Percentiles rank a stretch among this genome's conserved stretches.
Evolutionary conservation across 306 rosid genomes (phyloP).

Genomic region (Vigna nakashimae): DNA sequence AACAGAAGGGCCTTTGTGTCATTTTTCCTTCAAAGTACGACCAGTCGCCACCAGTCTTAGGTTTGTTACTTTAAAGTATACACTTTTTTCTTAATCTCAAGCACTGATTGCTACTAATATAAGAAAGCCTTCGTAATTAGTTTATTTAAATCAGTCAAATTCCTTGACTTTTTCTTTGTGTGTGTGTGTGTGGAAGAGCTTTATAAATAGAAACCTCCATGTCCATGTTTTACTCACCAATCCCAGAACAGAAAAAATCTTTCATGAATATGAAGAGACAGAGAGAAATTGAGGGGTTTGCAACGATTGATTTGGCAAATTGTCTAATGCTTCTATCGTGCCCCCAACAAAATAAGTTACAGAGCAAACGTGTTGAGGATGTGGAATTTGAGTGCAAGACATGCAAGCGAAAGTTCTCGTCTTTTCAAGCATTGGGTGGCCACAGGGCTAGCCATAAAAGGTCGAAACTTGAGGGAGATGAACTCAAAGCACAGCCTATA

Average conservation of each 20-base stretch:
- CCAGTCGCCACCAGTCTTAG: slow-evolving; percentile 14
- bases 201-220: slow-evolving; percentile 38
- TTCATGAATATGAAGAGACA: slow-evolving; percentile 56
- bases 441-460: slow-evolving; percentile 85
- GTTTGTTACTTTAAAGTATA: neutral
- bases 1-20: neutral
- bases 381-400: slow-evolving; percentile 74
- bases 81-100: neutral
- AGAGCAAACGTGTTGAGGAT: neutral
- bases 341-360: slow-evolving; percentile 27
- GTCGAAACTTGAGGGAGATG: slow-evolving; percentile 29
- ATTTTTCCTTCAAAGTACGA: neutral
- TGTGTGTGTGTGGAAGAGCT: neutral
- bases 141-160: slow-evolving; percentile 31
- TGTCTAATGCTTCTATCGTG: slow-evolving; percentile 54
- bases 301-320: slow-evolving; percentile 50
- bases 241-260: neutral
- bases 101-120: neutral
- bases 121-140: neutral
- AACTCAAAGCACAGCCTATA: slow-evolving; percentile 17
- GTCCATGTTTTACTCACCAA: slow-evolving; percentile 27
- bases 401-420: slow-evolving; percentile 73
- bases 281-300: slow-evolving; percentile 34
- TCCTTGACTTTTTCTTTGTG: slow-evolving; percentile 32
- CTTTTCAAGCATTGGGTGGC: slow-evolving; percentile 91